Conservation (phyloP, 148 eudicot genomes). For the Rhododendron mucronatum region DNA sequence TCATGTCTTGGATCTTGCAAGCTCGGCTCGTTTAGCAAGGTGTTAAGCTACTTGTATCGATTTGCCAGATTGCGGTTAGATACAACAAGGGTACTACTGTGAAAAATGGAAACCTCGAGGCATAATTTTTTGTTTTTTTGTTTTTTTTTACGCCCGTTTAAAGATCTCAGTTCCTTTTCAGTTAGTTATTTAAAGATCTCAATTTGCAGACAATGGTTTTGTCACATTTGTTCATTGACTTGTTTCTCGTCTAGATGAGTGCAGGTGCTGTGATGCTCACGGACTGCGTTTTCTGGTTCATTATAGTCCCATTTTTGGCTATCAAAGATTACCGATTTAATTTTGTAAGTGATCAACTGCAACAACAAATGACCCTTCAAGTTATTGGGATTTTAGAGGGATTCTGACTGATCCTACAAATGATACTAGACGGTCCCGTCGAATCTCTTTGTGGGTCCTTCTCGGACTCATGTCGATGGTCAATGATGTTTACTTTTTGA, state of each 20-base stretch:
- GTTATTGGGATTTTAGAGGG: neutral
- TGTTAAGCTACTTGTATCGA: too few species aligned
- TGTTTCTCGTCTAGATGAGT: slow-evolving; percentile 49
- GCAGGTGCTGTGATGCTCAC: slow-evolving; percentile 94
- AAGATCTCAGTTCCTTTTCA: neutral
- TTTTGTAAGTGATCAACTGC: slow-evolving; percentile 12
- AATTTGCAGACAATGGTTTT: neutral
- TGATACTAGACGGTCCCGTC: neutral
- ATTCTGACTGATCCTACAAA: neutral
- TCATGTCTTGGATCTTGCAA: too few species aligned
- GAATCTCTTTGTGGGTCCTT: neutral
- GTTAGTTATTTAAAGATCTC: neutral
- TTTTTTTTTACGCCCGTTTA: neutral
- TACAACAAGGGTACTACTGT: too few species aligned
- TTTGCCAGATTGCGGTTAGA: too few species aligned
- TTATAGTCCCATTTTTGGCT: slow-evolving; percentile 68
- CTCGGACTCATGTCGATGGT: neutral
- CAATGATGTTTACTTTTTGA: neutral
- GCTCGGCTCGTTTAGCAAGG: too few species aligned
- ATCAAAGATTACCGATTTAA: slow-evolving; percentile 25
- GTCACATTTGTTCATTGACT: neutral
- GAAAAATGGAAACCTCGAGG: too few species aligned
- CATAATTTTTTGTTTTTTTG: neutral
- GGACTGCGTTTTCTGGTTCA: slow-evolving; percentile 78
- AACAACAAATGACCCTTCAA: neutral